Conservation (phyloP, 2,329 filamentous ascomycete genomes). For the Aureobasidium sp. region DNA sequence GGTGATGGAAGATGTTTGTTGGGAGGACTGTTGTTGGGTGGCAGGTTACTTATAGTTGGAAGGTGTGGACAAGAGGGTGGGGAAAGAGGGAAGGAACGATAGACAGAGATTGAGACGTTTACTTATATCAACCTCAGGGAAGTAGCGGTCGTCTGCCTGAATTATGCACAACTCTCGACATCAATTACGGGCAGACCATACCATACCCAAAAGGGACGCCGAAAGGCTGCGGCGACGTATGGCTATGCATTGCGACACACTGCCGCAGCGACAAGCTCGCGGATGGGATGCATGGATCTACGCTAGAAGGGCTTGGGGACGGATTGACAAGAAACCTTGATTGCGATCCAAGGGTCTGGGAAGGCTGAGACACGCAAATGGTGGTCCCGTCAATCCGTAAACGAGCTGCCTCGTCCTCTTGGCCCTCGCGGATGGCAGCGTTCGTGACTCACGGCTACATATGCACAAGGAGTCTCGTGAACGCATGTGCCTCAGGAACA, state of each 20-base stretch:
- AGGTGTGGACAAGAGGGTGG: background rate
- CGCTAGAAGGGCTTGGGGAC: conserved; percentile 4
- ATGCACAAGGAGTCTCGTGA: conserved; percentile 1
- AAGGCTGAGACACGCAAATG: conserved; percentile 5
- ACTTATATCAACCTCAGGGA: background rate
- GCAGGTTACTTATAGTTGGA: background rate
- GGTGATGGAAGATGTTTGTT: background rate
- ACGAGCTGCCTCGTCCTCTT: background rate
- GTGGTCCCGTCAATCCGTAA: background rate
- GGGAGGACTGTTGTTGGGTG: background rate
- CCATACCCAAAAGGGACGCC: conserved; percentile 7
- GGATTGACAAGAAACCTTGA: conserved; percentile 1
- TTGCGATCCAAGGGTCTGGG: background rate
- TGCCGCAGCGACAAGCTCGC: background rate
- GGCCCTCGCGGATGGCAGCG: background rate
- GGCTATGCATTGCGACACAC: background rate
- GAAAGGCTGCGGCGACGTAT: conserved; percentile 6
- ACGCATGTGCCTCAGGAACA: conserved; percentile 3
- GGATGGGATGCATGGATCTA: background rate
- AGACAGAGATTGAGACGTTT: background rate
- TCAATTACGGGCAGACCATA: background rate
- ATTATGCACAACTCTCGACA: conserved; percentile 1
- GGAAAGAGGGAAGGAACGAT: background rate
- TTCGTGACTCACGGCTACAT: conserved; percentile 8
- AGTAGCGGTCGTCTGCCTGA: conserved; percentile 8